Base-by-base conservation (phyloP, 2,329 filamentous ascomycete genomes). In the Mycosphaerella arachidis region DNA sequence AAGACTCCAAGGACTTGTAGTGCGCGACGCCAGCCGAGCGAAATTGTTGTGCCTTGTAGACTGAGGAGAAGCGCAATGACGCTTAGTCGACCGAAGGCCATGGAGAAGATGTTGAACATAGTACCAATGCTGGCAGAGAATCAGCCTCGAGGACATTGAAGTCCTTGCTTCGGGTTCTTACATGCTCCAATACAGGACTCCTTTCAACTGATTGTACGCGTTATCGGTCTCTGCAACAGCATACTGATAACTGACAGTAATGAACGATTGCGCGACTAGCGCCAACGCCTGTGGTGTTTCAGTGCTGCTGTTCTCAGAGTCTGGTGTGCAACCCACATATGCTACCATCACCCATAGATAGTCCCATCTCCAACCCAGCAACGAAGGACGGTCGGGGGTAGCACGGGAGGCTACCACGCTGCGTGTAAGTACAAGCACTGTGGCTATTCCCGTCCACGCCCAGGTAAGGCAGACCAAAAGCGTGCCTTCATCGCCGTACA, bases 371-470 rank as follows among this genome's bases (percentile, higher is more conserved):
- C 60, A 43, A 8, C 54, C 54, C 4, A 45, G 53, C 16, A 55
- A 31, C n/a, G 57, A 35, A 13, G 40, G 48, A 13, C 50, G 35
- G 24, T 59, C 57, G 29, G 27, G n/a, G n/a, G 54, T 53, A 35
- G 51, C 35, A 24, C 51, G 40, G 13, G 57, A 52, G 7, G 57
- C 55, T 33, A 54, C 57, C 20, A 48, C 37, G 31, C 57, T 59
- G 50, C 62, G 50, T 12, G 60, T 31, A 8, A 59, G 13, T 24
- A 57, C 59, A 29, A 60, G 51, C 20, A 56, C 46, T 10, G 53
- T 58, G 16, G 57, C 62, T 12, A 64, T 59, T 20, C 40, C 51
- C 16, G 53, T 46, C 62, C 62, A 64, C 6, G 62, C 56, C 62
- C 62, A 63, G 16, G 62, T 64, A 4, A 64, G 57, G 33, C 53